phyloP scores from a whole-genome alignment of 2,329 filamentous ascomycete genomes.

The Arthrobotrys sinensis region DNA sequence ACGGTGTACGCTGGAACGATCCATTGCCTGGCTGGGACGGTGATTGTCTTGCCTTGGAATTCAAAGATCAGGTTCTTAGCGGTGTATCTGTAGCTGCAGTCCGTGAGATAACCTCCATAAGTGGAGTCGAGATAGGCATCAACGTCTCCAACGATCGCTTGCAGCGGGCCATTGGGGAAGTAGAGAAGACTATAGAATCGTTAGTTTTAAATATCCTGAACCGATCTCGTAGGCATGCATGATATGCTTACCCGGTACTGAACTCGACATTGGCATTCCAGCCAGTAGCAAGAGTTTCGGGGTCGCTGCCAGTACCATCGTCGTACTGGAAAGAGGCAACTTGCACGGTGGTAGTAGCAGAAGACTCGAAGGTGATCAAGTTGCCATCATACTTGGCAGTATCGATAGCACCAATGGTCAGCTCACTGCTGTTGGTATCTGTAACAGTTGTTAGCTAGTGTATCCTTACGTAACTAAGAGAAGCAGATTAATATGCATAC shows the following conservation, averaged over 20 bases:
- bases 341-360: constrained; percentile 41
- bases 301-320: constrained; percentile 15
- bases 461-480: background rate
- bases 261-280: constrained; percentile 60
- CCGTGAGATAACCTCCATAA: constrained; percentile 55
- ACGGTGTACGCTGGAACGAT: constrained; percentile 52
- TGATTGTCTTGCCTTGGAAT: constrained; percentile 51
- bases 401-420: constrained; percentile 59
- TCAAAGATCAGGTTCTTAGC: constrained; percentile 43
- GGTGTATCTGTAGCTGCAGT: constrained; percentile 42
- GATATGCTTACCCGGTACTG: constrained; percentile 49
- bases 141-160: constrained; percentile 45
- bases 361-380: constrained; percentile 50
- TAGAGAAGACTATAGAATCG: constrained; percentile 39
- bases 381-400: constrained; percentile 54
- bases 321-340: constrained; percentile 45
- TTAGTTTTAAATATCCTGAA: background rate
- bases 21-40: constrained; percentile 46
- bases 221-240: background rate
- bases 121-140: constrained; percentile 48
- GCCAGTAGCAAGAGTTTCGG: constrained; percentile 23
- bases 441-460: constrained; percentile 25
- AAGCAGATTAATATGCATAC: constrained; percentile 28
- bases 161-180: constrained; percentile 47
- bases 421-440: constrained; percentile 60